A percentile compares a stretch with the other conserved stretches of the same genome.
Conservation (phyloP, 1,284 basidiomycete species). For the Polyporus tsugae region DNA sequence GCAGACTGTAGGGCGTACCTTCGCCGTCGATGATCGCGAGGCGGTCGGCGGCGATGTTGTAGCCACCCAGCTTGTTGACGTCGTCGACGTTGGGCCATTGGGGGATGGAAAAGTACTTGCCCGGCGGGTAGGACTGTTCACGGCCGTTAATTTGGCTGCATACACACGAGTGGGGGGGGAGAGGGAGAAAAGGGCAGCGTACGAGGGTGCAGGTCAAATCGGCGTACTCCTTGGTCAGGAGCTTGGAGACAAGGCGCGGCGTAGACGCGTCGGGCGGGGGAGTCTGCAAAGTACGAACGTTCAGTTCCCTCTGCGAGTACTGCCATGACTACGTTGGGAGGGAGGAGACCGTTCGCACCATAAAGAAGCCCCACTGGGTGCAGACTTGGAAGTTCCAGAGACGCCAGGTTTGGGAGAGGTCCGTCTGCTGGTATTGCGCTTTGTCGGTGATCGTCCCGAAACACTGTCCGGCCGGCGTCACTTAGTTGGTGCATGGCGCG, state of each 20-base stretch:
- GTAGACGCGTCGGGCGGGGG: slow-evolving; percentile 61
- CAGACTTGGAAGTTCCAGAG: slow-evolving; percentile 94
- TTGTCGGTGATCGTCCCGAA: slow-evolving; percentile 82
- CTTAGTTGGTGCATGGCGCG: not conserved
- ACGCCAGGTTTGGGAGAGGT: slow-evolving; percentile 81
- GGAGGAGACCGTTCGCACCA: slow-evolving; percentile 46
- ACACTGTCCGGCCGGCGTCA: slow-evolving; percentile 61
- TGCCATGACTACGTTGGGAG: not conserved
- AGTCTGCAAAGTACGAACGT: slow-evolving; percentile 6
- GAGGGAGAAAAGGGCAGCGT: slow-evolving; percentile 70
- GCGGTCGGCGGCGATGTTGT: slow-evolving; percentile 76
- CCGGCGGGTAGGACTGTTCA: slow-evolving; percentile 78
- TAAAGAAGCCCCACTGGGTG: slow-evolving; percentile 95
- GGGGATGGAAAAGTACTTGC: slow-evolving; percentile 79
- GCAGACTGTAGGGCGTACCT: slow-evolving; percentile 42
- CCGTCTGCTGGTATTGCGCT: slow-evolving; percentile 65
- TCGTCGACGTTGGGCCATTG: slow-evolving; percentile 77
- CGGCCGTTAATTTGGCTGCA: not conserved
- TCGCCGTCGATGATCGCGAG: slow-evolving; percentile 90
- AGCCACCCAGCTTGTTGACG: slow-evolving; percentile 84
- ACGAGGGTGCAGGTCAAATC: slow-evolving; percentile 83
- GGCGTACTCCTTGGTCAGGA: slow-evolving; percentile 79
- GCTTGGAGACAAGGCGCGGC: slow-evolving; percentile 76
- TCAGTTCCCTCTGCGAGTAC: not conserved
- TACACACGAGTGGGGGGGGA: not conserved